These are phyloP conservation scores for Ascochyta fabae DNA, from an alignment of 2,329 filamentous ascomycete species.

Conservation along the genomic window DNA sequence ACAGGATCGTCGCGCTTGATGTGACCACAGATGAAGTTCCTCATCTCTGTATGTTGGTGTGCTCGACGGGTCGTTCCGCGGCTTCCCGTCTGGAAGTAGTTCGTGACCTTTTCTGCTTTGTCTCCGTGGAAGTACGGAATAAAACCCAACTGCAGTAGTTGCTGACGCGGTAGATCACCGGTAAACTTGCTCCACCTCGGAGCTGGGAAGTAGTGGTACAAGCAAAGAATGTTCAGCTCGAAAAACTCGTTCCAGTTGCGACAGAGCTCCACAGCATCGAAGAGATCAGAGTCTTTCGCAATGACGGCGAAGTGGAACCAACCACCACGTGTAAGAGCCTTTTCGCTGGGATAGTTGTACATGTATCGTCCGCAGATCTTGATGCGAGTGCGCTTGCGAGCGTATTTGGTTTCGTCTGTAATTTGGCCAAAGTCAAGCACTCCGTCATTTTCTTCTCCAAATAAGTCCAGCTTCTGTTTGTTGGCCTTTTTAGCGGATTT, in stretches of 20 bases:
- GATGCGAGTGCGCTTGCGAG: constrained; percentile 52
- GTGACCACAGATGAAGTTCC: constrained; percentile 53
- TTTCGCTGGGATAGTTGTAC: constrained; percentile 59
- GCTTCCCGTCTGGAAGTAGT: constrained; percentile 43
- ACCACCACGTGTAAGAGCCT: constrained; percentile 55
- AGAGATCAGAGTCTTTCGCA: constrained; percentile 56
- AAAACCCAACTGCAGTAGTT: constrained; percentile 52
- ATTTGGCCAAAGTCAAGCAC: constrained; percentile 49
- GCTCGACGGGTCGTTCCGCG: constrained; percentile 41
- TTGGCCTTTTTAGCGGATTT: constrained; percentile 30
- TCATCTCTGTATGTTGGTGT: constrained; percentile 45
- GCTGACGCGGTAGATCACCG: constrained; percentile 47
- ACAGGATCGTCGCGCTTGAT: constrained; percentile 53
- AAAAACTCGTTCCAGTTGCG: constrained; percentile 60
- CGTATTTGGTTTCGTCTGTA: constrained; percentile 41
- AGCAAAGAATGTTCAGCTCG: constrained; percentile 54
- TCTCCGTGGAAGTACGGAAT: constrained; percentile 47
- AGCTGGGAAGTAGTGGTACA: constrained; percentile 57
- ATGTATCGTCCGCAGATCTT: constrained; percentile 57
- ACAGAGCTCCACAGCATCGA: constrained; percentile 55
- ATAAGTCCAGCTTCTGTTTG: constrained; percentile 4
- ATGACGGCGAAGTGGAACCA: constrained; percentile 61
- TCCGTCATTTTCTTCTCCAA: constrained; percentile 20
- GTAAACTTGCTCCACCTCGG: constrained; percentile 55
- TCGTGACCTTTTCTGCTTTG: constrained; percentile 43